Evolutionary conservation across 1,284 basidiomycete species (phyloP).

Genomic region (Cutaneotrichosporon dermatis): DNA sequence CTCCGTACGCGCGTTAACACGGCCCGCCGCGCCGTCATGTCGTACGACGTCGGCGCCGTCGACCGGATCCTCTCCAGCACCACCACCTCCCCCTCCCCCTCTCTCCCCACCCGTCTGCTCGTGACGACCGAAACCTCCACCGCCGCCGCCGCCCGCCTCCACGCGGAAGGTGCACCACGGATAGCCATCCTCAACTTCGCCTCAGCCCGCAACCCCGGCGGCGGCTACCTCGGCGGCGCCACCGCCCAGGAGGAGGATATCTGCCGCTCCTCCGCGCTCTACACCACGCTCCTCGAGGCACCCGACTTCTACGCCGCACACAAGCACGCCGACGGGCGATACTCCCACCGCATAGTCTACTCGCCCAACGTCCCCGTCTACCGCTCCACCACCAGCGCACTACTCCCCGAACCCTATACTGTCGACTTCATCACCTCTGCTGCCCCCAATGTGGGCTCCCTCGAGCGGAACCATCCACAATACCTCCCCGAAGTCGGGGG

Average conservation of each 20-base stretch:
- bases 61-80: not conserved
- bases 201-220: slow-evolving; percentile 16
- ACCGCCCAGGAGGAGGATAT: slow-evolving; percentile 20
- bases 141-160: slow-evolving; percentile 9
- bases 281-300: slow-evolving; percentile 6
- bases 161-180: not conserved
- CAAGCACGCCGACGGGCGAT: slow-evolving; percentile 10
- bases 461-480: slow-evolving; percentile 1
- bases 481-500: not conserved
- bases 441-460: slow-evolving; percentile 14
- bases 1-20: slow-evolving; percentile 2
- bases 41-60: slow-evolving; percentile 6
- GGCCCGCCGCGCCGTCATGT: not conserved
- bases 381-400: not conserved
- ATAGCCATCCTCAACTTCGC: slow-evolving; percentile 18
- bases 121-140: slow-evolving; percentile 14
- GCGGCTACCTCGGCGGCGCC: slow-evolving; percentile 18
- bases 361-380: slow-evolving; percentile 14
- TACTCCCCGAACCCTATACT: slow-evolving; percentile 5
- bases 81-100: not conserved
- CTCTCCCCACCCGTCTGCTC: not conserved
- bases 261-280: slow-evolving; percentile 17
- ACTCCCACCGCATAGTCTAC: slow-evolving; percentile 19
- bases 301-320: slow-evolving; percentile 10
- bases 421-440: slow-evolving; percentile 11